phyloP scores from a whole-genome alignment of 83 land plant genomes.

The Picea abies region DNA sequence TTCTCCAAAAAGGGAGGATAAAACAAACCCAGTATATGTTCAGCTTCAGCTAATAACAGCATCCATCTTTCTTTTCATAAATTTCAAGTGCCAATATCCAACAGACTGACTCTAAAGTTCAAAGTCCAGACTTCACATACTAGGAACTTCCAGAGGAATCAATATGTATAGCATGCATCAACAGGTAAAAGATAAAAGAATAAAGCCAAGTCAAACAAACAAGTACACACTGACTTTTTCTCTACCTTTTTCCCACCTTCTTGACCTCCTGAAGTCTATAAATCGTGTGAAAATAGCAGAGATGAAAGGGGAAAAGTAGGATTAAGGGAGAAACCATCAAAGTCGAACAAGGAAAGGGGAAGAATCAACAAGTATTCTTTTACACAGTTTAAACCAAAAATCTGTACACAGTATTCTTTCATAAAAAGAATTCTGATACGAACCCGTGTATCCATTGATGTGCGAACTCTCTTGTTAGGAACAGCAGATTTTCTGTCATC shows the following conservation, averaged over 20 bases:
- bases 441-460: slow-evolving; percentile 94
- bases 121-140: neutral
- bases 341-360: neutral
- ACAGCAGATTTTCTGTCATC: slow-evolving; percentile 47
- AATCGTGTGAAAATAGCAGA: neutral
- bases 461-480: slow-evolving; percentile 79
- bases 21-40: neutral
- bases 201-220: neutral
- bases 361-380: neutral
- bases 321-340: neutral
- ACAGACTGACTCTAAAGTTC: too few species aligned
- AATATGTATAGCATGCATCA: neutral
- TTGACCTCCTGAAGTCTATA: neutral
- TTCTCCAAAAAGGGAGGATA: neutral
- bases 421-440: slow-evolving; percentile 21
- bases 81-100: neutral
- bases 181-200: neutral
- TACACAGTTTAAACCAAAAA: neutral
- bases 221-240: neutral
- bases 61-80: neutral
- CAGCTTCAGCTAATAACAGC: neutral
- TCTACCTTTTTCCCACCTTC: neutral
- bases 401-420: neutral
- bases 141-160: slow-evolving; percentile 1
- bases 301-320: neutral